Base-by-base conservation (phyloP, 208 protist species). In the Trypanosomatidae sp. region DNA sequence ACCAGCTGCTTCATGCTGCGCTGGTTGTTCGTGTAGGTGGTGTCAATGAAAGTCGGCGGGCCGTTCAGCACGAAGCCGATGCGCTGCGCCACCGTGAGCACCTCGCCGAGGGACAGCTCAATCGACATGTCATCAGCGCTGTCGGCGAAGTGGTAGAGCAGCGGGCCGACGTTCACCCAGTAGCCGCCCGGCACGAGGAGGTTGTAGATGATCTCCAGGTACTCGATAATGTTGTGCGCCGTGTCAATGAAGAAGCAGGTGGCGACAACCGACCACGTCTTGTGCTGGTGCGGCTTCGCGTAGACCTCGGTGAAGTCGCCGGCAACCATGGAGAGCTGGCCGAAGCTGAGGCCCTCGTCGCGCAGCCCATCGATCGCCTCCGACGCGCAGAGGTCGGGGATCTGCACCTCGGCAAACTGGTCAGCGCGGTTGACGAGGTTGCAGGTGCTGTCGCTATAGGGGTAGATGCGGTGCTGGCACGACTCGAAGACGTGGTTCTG, bases 161-260 rank as follows among this genome's bases (percentile, higher is more conserved):
- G 88, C 4, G 98, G 98, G 0, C 97, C 97, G 46, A 98, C 75
- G 76, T 99, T 99, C 50, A 98, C 89, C 96, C 96, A 99, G 66
- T 95, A 91, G 19, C 96, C 98, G 1, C 97, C 98, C 1, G 92
- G 89, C 13, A 89, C 79, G 25, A 98, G 89, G 30, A 98, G 79
- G 46, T 94, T 79, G 76, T 93, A 91, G 65, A 99, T 98, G 64
- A 89, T 96, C 71, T 97, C 87, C 30, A 99, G 73, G 75, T 99
- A 99, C 71, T 98, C 94, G 67, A 98, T 87, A 65, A 99, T 94
- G 79, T 99, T 99, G 78, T 98, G 93, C 3, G 98, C 98, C 5
- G 98, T 99, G 85, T 99, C 98, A 71, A 99, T 92, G 76, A 99
- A 99, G 81, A 99, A 99, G 73, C 95, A 98, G 15, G 97, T 98